phyloP scores from a whole-genome alignment of 116 monocot species.

The Iris pallida region DNA sequence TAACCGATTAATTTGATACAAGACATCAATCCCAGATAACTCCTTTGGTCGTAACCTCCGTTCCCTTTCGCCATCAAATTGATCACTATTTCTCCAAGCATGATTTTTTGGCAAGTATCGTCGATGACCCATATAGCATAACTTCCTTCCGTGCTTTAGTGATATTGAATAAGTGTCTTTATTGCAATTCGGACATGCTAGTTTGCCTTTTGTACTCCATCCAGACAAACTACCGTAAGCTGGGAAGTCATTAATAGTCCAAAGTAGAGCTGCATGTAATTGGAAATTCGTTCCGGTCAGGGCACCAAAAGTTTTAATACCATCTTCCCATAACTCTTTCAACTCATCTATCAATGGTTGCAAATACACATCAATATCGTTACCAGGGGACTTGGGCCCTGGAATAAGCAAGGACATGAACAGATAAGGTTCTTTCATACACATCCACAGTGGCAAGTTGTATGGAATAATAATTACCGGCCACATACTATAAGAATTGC shows the following conservation, averaged over 20 bases:
- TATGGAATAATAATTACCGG: constrained; percentile 5
- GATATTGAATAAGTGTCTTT: background rate
- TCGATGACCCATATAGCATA: background rate
- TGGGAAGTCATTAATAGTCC: constrained; percentile 5
- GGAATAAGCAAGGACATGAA: constrained; percentile 16
- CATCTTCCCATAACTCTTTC: background rate
- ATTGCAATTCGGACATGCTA: background rate
- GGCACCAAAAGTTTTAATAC: background rate
- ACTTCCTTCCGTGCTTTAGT: background rate
- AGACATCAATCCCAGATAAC: too few species aligned
- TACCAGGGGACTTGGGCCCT: background rate
- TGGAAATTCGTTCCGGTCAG: background rate
- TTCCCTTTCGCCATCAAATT: background rate
- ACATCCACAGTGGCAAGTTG: constrained; percentile 9
- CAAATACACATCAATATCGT: constrained; percentile 13
- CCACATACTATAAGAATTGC: constrained; percentile 5
- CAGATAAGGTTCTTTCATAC: constrained; percentile 8
- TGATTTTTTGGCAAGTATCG: background rate
- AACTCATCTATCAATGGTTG: constrained; percentile 9
- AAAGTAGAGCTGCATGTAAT: background rate
- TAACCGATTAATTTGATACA: background rate
- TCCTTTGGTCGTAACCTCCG: background rate
- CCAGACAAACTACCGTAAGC: background rate
- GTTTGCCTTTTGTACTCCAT: background rate
- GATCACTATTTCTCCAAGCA: background rate